Evolutionary conservation across 495 filamentous ascomycete genomes (phyloP), one percentile per base, ranked within the genome.

Genomic region (Thozetella sp.): DNA sequence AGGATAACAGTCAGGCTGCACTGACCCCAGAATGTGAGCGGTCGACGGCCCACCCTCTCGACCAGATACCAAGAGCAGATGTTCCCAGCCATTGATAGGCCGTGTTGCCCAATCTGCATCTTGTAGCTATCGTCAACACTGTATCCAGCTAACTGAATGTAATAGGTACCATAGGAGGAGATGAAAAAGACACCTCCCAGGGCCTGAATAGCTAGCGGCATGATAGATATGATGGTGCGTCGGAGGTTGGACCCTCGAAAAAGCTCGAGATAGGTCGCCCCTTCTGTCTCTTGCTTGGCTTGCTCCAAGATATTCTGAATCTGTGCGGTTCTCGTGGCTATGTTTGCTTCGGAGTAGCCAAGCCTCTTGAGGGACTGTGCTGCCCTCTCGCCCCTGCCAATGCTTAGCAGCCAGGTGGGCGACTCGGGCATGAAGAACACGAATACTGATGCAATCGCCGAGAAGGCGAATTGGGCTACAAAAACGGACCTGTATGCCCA

Each of bases 401-500:
- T 76, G 50, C 70, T 60, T 13, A 58, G 12, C 24, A 63, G 54
- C 60, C 61, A 67, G 56, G 52, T 56, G n/a, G 64, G 64, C 19
- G 64, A 67, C 59, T 65, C 63, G 11, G 64, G 64, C 64, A 67
- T 63, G 50, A 67, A 67, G 25, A 26, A 46, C 20, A 26, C 27
- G 17, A 61, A 51, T 2, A 57, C 46, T 1, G 65, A 17, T 4
- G 63, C 58, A 27, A 70, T 55, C 22, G 55, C 69, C 6, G 61
- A 52, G 57, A 66, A 63, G 17, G 65, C 69, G 51, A 67, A 74
- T 51, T 72, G 71, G 0, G 71, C 58, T 13, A 57, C 40, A 34
- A 74, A 72, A 23, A 74, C 59, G 27, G 69, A 61, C 22, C 69
- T 60, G 52, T 74, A 74, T 12, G 71, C 71, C 69, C 69, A 72